phyloP scores from a whole-genome alignment of 2,329 filamentous ascomycete genomes.

The Phaeosphaeria sp. region DNA sequence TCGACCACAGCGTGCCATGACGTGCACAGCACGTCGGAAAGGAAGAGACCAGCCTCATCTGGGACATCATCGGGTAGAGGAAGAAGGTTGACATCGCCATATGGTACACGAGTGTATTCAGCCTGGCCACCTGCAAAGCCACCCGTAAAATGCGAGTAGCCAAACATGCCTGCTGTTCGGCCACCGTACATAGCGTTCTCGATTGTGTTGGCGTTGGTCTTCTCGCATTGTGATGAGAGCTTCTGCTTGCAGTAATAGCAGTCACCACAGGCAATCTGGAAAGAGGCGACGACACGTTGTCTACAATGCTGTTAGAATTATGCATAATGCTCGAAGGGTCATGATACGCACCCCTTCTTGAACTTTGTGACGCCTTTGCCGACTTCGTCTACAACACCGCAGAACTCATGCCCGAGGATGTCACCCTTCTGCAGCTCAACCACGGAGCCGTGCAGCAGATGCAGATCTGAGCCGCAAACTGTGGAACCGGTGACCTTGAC shows the following conservation, averaged over 20 bases:
- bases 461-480: conserved; percentile 67
- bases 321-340: background rate
- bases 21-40: conserved; percentile 81
- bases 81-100: conserved; percentile 80
- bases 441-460: conserved; percentile 59
- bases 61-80: conserved; percentile 79
- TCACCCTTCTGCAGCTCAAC: conserved; percentile 60
- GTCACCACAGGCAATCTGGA: conserved; percentile 75
- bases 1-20: conserved; percentile 84
- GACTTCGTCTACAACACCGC: conserved; percentile 57
- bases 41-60: conserved; percentile 81
- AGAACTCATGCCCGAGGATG: conserved; percentile 61
- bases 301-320: conserved; percentile 28
- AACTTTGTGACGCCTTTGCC: conserved; percentile 52
- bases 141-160: conserved; percentile 74
- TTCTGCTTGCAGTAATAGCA: conserved; percentile 84
- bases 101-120: conserved; percentile 83
- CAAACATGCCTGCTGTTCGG: conserved; percentile 71
- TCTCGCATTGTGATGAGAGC: conserved; percentile 79
- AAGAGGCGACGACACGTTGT: conserved; percentile 78
- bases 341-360: conserved; percentile 46
- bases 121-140: conserved; percentile 89
- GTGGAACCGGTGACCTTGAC: conserved; percentile 75
- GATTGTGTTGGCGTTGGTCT: conserved; percentile 75
- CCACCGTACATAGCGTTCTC: conserved; percentile 80